phyloP scores from a whole-genome alignment of 164 flowering plant genomes.

The Sedum album region DNA sequence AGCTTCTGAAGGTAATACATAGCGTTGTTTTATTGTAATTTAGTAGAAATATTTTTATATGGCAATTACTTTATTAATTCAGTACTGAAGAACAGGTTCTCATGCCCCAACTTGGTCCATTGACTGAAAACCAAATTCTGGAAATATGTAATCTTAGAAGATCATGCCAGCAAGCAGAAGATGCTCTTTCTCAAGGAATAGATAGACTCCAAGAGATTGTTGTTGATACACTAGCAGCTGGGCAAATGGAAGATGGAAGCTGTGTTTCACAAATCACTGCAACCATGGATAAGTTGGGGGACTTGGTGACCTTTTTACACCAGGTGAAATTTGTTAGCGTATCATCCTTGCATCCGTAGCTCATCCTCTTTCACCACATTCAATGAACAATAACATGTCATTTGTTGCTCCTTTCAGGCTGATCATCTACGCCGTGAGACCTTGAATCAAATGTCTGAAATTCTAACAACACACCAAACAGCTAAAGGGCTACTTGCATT shows the following conservation, averaged over 20 bases:
- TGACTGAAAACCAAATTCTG: conserved; percentile 53
- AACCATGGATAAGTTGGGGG: conserved; percentile 69
- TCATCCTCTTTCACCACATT: neutral
- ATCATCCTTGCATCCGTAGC: neutral
- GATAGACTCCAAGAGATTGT: conserved; percentile 67
- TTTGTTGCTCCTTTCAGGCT: conserved; percentile 34
- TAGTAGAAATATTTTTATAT: neutral
- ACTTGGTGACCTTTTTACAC: conserved; percentile 54
- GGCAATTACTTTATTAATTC: neutral
- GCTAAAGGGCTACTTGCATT: conserved; percentile 70
- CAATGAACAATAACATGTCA: no score
- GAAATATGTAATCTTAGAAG: conserved; percentile 49
- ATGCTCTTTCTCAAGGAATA: conserved; percentile 92
- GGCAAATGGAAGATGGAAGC: conserved; percentile 43
- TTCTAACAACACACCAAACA: conserved; percentile 70
- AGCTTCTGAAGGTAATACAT: conserved; percentile 74
- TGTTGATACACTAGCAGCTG: conserved; percentile 47
- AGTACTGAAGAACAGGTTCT: conserved; percentile 52
- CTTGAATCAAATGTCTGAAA: conserved; percentile 52
- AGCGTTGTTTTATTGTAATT: neutral
- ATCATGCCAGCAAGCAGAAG: conserved; percentile 91
- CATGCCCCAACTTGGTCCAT: conserved; percentile 54
- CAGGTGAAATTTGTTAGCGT: conserved; percentile 39
- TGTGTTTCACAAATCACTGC: conserved; percentile 45
- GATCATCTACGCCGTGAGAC: conserved; percentile 76